Evolutionary conservation across 371 early-diverging fungal genomes (phyloP).

Genomic region (Rhizomucor miehei): DNA sequence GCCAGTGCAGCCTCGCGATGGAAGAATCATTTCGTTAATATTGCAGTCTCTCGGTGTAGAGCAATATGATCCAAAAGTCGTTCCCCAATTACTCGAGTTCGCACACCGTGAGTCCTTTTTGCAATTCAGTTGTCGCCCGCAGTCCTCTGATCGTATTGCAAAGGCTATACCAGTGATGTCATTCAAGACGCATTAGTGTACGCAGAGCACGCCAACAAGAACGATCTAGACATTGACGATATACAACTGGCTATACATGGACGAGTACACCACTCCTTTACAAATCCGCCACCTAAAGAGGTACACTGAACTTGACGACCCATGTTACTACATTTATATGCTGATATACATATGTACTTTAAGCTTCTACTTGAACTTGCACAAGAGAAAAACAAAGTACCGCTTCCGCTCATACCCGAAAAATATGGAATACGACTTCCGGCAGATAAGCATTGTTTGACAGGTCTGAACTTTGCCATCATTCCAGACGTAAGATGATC

Average conservation of each 20-base stretch:
- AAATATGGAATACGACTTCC: constrained; percentile 91
- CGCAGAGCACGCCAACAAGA: constrained; percentile 90
- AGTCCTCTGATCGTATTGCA: constrained; percentile 1
- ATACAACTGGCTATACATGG: constrained; percentile 93
- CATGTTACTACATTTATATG: not conserved
- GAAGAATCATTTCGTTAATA: constrained; percentile 90
- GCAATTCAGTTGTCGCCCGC: constrained; percentile 1
- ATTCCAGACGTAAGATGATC: constrained; percentile 69
- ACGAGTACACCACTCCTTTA: constrained; percentile 87
- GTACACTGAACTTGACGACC: constrained; percentile 30
- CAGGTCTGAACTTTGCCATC: constrained; percentile 87
- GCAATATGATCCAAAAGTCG: constrained; percentile 96
- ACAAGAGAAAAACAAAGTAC: constrained; percentile 81
- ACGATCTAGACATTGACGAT: constrained; percentile 85
- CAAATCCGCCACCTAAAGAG: constrained; percentile 87
- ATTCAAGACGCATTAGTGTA: constrained; percentile 93
- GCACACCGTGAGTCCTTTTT: constrained; percentile 63
- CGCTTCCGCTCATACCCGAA: constrained; percentile 87
- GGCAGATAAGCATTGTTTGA: constrained; percentile 88
- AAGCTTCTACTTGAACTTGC: constrained; percentile 86
- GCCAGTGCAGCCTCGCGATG: constrained; percentile 74
- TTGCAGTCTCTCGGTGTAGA: constrained; percentile 90
- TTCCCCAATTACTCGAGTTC: constrained; percentile 96
- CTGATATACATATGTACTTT: not conserved
- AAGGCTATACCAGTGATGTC: constrained; percentile 93